These are phyloP conservation scores for Candida pseudofarinosa DNA, from an alignment of 805 yeast species.

Conservation along the genomic window DNA sequence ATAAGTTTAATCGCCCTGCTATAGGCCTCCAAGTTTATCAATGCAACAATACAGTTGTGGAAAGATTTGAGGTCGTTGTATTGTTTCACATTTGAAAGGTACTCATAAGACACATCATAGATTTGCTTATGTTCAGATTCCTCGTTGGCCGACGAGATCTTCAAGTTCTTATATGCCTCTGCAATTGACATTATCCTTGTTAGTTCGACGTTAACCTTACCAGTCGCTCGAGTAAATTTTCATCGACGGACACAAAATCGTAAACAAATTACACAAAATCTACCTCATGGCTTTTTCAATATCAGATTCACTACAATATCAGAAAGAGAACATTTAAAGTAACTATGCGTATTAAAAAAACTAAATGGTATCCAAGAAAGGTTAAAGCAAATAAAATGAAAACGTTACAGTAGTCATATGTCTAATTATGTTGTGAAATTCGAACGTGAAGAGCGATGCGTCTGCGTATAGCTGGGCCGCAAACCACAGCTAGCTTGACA, in stretches of 20 bases:
- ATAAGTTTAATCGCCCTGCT: conserved; percentile 44
- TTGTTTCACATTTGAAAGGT: conserved; percentile 33
- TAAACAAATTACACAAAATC: no score
- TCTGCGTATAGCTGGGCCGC: no score
- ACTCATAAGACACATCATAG: conserved; percentile 38
- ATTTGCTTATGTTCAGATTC: conserved; percentile 32
- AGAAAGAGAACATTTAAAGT: no score
- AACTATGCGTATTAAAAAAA: no score
- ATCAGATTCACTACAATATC: no score
- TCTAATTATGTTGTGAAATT: neutral
- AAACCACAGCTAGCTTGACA: conserved; percentile 14
- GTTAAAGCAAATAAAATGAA: neutral
- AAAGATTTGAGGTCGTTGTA: conserved; percentile 34
- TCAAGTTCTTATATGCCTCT: conserved; percentile 38
- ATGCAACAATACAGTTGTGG: conserved; percentile 49
- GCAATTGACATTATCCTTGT: conserved; percentile 36
- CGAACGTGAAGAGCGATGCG: no score
- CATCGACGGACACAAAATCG: neutral
- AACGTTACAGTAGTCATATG: neutral
- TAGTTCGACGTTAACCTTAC: neutral
- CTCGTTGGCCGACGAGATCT: conserved; percentile 22
- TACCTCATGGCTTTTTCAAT: no score
- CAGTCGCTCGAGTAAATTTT: neutral
- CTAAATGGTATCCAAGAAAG: neutral
- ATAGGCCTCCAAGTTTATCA: conserved; percentile 58